Evolutionary conservation across 176 grass and related monocot genomes (phyloP).

Genomic region (Zea mays): Zm-B73-REFERENCE-NAM-5.0 NC_050105.1:144667001-144667500

Average conservation of each 20-base stretch:
- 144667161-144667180: conserved; percentile 91
- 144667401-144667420: not conserved
- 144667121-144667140: conserved; percentile 70
- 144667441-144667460: no score
- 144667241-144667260: not conserved
- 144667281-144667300: not conserved
- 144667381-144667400: not conserved
- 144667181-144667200: not conserved
- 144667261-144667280: not conserved
- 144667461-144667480: not conserved
- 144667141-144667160: conserved; percentile 86
- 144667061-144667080: not conserved
- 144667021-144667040: conserved; percentile 24
- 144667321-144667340: conserved; percentile 1
- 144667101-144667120: conserved; percentile 50
- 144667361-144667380: not conserved
- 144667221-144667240: conserved; percentile 7
- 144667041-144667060: conserved; percentile 8
- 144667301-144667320: not conserved
- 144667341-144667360: not conserved
- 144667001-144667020: conserved; percentile 34
- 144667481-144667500: not conserved
- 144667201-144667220: not conserved
- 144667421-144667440: not conserved
- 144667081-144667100: conserved; percentile 10